phyloP scores from a whole-genome alignment of 2,329 filamentous ascomycete species.

The Salinomyces thailandicus region DNA sequence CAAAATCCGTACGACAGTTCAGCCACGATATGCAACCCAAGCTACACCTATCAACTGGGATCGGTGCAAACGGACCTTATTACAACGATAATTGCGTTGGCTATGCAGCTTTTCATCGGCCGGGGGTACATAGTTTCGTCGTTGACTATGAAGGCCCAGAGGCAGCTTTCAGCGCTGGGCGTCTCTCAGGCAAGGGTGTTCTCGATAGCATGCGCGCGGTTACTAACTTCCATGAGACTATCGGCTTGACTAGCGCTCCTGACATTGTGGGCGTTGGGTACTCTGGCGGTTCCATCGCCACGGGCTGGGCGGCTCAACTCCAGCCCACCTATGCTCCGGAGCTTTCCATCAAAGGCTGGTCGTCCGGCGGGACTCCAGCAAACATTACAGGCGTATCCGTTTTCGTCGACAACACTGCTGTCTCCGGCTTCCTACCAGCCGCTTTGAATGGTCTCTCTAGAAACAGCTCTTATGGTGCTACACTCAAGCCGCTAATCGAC shows the following conservation, averaged over 20 bases:
- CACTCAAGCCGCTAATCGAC: slow-evolving; percentile 11
- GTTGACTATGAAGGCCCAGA: slow-evolving; percentile 33
- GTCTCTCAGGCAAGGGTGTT: slow-evolving; percentile 32
- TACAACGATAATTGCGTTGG: slow-evolving; percentile 12
- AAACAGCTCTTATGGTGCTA: slow-evolving; percentile 16
- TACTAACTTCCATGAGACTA: slow-evolving; percentile 16
- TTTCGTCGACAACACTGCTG: slow-evolving; percentile 17
- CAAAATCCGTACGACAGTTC: slow-evolving; percentile 26
- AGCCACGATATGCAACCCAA: slow-evolving; percentile 30
- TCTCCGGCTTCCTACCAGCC: slow-evolving; percentile 20
- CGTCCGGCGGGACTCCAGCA: slow-evolving; percentile 39
- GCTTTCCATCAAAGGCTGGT: slow-evolving; percentile 39
- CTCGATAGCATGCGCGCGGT: slow-evolving; percentile 36
- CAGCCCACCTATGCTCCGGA: slow-evolving; percentile 45
- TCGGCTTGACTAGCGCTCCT: slow-evolving; percentile 15
- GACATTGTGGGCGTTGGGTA: slow-evolving; percentile 42
- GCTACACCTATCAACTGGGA: slow-evolving; percentile 25
- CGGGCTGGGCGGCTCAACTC: slow-evolving; percentile 42
- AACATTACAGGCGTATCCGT: slow-evolving; percentile 25
- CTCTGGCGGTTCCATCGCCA: slow-evolving; percentile 44
- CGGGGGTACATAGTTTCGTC: slow-evolving; percentile 21
- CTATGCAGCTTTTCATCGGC: slow-evolving; percentile 2
- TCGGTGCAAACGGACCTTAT: slow-evolving; percentile 16
- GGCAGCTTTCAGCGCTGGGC: slow-evolving; percentile 24
- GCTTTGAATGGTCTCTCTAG: slow-evolving; percentile 15